These are phyloP conservation scores for Suillus subaureus DNA, from an alignment of 768 basidiomycete genomes.

Conservation along the genomic window DNA sequence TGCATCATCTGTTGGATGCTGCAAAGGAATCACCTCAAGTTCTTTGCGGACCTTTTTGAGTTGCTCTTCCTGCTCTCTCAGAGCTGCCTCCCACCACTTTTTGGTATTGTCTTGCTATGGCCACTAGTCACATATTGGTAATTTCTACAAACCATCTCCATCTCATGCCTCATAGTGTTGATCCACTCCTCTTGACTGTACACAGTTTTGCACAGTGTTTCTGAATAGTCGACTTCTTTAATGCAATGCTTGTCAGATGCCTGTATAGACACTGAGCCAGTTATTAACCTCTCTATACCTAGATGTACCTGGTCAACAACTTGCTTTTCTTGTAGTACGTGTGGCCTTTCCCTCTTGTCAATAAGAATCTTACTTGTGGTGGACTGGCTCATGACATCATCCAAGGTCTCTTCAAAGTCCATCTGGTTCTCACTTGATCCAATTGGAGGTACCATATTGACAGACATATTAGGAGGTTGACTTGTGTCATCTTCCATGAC, in stretches of 20 bases:
- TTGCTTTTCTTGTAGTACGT: no score
- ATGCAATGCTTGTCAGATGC: neutral
- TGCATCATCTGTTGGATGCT: neutral
- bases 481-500: no score
- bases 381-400: neutral
- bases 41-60: neutral
- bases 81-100: neutral
- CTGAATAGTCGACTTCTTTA: conserved; percentile 10
- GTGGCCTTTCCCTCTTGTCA: neutral
- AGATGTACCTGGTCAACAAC: neutral
- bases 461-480: no score
- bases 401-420: no score
- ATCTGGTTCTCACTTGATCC: no score
- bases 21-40: neutral
- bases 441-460: no score
- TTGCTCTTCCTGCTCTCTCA: neutral
- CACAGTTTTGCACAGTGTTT: neutral
- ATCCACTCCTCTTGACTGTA: neutral
- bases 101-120: neutral
- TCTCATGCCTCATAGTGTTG: neutral
- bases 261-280: neutral
- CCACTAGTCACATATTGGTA: neutral
- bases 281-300: neutral
- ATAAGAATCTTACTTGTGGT: neutral
- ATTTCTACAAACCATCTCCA: neutral